These are phyloP conservation scores for Stephanodiscus minutulus DNA, from an alignment of 108 stramenopile genomes.

Conservation along the genomic window DNA sequence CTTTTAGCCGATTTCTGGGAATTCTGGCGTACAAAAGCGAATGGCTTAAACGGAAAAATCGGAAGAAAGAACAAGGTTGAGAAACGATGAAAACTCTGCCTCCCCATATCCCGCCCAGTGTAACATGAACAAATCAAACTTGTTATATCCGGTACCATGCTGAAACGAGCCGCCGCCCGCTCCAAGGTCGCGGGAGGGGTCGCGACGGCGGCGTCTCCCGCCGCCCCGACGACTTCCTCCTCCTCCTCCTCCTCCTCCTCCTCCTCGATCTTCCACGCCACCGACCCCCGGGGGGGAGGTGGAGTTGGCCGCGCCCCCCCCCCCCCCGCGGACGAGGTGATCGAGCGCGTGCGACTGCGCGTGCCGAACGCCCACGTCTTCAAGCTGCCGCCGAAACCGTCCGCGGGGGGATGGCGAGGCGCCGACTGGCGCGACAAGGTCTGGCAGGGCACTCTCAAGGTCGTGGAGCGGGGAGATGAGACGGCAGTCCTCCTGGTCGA, in stretches of 20 bases:
- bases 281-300: background rate
- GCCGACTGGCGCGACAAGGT: slow-evolving; percentile 91
- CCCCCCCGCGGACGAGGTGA: slow-evolving; percentile 49
- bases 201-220: too few relatives aligned
- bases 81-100: too few relatives aligned
- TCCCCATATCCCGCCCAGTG: too few relatives aligned
- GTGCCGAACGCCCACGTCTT: slow-evolving; percentile 88
- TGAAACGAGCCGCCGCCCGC: slow-evolving; percentile 24
- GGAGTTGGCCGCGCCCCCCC: too few relatives aligned
- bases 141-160: background rate
- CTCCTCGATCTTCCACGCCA: slow-evolving; percentile 8
- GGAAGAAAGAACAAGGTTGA: too few relatives aligned
- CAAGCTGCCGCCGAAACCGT: slow-evolving; percentile 81
- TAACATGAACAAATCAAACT: background rate
- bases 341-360: slow-evolving; percentile 75
- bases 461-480: slow-evolving; percentile 82
- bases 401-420: slow-evolving; percentile 84
- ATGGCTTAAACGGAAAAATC: too few relatives aligned
- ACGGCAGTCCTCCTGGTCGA: slow-evolving; percentile 84
- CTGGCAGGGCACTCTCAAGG: slow-evolving; percentile 90
- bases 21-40: too few relatives aligned
- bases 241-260: slow-evolving; percentile 1
- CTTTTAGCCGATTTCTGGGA: too few relatives aligned
- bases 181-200: slow-evolving; percentile 9
- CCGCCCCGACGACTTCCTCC: slow-evolving; percentile 1